These are phyloP conservation scores for Fusarium brachygibbosum DNA, from an alignment of 2,329 filamentous ascomycete genomes.

Conservation along the genomic window DNA sequence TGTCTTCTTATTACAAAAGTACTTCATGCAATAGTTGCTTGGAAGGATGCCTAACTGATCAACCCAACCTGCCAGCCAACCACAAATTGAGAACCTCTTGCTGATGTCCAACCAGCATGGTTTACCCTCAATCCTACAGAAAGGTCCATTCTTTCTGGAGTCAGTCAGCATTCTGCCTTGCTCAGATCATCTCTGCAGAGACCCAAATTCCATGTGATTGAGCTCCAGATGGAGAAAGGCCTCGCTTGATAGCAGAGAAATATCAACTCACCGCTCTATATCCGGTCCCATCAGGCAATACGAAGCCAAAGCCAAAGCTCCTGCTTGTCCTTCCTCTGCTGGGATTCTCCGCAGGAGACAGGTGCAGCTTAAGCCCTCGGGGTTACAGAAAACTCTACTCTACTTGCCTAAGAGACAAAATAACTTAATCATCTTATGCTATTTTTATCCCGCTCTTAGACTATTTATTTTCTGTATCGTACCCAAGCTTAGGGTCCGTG, in stretches of 20 bases:
- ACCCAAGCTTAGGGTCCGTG: too few relatives aligned
- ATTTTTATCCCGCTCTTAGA: too few relatives aligned
- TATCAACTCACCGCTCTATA: slow-evolving; percentile 32
- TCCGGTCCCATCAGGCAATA: slow-evolving; percentile 11
- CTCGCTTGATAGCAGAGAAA: not conserved
- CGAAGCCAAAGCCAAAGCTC: not conserved
- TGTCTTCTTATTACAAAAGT: not conserved
- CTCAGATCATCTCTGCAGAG: not conserved
- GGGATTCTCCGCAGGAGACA: slow-evolving; percentile 41
- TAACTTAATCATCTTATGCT: too few relatives aligned
- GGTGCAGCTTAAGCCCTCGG: slow-evolving; percentile 21
- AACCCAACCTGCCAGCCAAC: slow-evolving; percentile 3
- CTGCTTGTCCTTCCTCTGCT: slow-evolving; percentile 5
- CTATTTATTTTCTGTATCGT: too few relatives aligned
- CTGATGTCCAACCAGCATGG: not conserved
- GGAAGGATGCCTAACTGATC: slow-evolving; percentile 21
- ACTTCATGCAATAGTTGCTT: not conserved
- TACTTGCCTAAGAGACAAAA: too few relatives aligned
- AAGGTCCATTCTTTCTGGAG: not conserved
- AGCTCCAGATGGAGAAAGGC: not conserved
- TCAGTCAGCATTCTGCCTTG: slow-evolving; percentile 9
- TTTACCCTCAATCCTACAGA: not conserved
- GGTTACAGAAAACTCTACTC: too few relatives aligned
- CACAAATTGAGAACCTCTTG: slow-evolving; percentile 1
- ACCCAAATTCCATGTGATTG: not conserved